Base-by-base conservation (phyloP, 148 eudicot species). In the Rhododendron vialii region DNA sequence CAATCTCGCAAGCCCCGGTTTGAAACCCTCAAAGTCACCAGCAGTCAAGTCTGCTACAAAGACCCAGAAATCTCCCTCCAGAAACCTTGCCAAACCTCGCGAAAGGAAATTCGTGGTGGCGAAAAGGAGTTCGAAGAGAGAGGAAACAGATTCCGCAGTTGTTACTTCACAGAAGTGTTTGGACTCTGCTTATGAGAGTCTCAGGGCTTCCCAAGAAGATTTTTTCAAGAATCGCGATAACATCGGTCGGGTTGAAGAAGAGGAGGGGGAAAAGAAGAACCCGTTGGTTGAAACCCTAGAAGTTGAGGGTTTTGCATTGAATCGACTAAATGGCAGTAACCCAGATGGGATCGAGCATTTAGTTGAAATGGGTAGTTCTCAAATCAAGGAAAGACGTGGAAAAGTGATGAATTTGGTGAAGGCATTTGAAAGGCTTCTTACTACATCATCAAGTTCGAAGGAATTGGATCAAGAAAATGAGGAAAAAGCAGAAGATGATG, bases 181-280 rank as follows among this genome's bases (percentile, higher is more conserved):
- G 84, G 92, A 98, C 83, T 89, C 94, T 86, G 99, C 98, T 36
- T 95, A 94, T 88, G 93, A 96, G 92, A 93, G 78, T 55, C 90
- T 96, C 9, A 90, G 98, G 92, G 96, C 92, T 88, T 96, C 99
- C 18, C 99, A 96, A 65, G 99, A 96, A 75, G 96, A 91, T 63
- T 96, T 96, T 86, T 95, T 95, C 67, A 93, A 91, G 88, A 83
- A 79, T 69, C 83, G 87, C n/a, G 78, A 17, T 12, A 86, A 17
- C 7, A 41, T 51, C 7, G 20, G 28, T 71, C 9, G 43, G 50
- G 63, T 67, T 18, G 85, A 45, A 45, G 61, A 26, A 26, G 61
- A 30, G 28, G 76, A 30, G 18, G 55, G 74, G 78, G 61, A 24
- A 67, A 35, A 65, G 89, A 78, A 50, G 81, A 84, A 85, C 30